A percentile compares a stretch with the other conserved stretches of the same genome.
These are phyloP conservation scores for Umbilicaria muhlenbergii DNA, from an alignment of 495 filamentous ascomycete species.

Conservation along the genomic window DNA sequence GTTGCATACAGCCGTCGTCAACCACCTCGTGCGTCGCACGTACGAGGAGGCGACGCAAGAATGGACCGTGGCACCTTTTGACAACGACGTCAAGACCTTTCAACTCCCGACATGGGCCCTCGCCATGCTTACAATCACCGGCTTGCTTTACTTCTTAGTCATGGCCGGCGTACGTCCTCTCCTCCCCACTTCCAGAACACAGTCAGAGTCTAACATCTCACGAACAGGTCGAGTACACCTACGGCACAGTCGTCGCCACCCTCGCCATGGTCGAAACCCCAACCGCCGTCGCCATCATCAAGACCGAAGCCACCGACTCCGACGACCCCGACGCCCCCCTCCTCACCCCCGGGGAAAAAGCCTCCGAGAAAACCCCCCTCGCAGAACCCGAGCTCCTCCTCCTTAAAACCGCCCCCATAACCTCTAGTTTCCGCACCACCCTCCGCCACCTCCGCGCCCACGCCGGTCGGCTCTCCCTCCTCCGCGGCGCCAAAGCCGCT, in stretches of 20 bases:
- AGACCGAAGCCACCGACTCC: conserved; percentile 7
- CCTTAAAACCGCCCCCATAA: conserved; percentile 37
- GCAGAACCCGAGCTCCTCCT: conserved; percentile 21
- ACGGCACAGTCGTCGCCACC: conserved; percentile 39
- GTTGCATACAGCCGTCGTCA: conserved; percentile 4
- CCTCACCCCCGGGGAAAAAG: conserved; percentile 7
- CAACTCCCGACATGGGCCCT: conserved; percentile 1
- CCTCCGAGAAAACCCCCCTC: conserved; percentile 9
- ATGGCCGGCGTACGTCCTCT: conserved; percentile 12
- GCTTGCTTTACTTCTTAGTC: conserved; percentile 9
- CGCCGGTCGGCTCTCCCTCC: conserved; percentile 38
- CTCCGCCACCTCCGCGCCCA: conserved; percentile 38
- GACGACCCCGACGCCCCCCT: conserved; percentile 17
- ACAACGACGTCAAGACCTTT: neutral
- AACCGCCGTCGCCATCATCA: conserved; percentile 38
- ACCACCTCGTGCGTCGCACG: conserved; percentile 13
- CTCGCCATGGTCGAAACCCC: conserved; percentile 47
- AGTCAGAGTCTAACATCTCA: neutral
- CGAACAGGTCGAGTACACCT: conserved; percentile 37
- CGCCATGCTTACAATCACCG: conserved; percentile 7
- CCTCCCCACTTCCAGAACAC: neutral
- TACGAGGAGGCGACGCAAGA: conserved; percentile 8
- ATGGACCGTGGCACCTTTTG: conserved; percentile 1
- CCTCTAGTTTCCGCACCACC: conserved; percentile 38
- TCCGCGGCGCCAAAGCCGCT: conserved; percentile 37